Conservation (phyloP, 2,329 filamentous ascomycete species). For the Colletotrichum falcatum region DNA sequence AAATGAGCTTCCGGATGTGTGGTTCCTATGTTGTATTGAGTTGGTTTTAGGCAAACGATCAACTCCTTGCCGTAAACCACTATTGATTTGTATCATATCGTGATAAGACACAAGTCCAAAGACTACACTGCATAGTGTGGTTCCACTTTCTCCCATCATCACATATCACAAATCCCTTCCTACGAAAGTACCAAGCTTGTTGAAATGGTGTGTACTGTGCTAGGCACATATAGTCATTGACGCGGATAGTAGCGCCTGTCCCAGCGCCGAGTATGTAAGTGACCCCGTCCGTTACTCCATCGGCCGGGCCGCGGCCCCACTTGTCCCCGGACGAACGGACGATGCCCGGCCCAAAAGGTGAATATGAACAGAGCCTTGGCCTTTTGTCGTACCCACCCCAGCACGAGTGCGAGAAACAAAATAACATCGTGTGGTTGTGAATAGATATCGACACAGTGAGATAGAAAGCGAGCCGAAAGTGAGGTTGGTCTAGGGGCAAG, state of each 20-base stretch:
- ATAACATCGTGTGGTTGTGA: accelerated
- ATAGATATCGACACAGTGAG: background rate
- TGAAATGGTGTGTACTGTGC: no score
- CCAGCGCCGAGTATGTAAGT: background rate
- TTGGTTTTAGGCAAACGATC: background rate
- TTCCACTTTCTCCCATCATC: no score
- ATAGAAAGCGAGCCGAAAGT: background rate
- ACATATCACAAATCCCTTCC: no score
- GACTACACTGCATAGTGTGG: no score
- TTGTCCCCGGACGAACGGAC: background rate
- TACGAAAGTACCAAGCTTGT: no score
- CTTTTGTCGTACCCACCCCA: background rate
- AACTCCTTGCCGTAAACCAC: background rate
- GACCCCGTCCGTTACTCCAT: background rate
- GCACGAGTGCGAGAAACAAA: background rate
- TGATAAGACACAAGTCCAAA: no score
- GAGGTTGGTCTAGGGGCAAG: background rate
- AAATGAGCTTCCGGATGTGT: background rate
- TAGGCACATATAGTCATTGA: no score
- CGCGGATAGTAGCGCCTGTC: no score
- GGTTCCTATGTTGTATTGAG: no score
- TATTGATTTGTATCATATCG: no score
- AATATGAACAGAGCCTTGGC: background rate
- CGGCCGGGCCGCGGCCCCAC: background rate
- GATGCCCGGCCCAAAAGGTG: no score